Evolutionary conservation across 2,329 filamentous ascomycete species (phyloP).

Genomic region (Cordyceps cateniannulata): DNA sequence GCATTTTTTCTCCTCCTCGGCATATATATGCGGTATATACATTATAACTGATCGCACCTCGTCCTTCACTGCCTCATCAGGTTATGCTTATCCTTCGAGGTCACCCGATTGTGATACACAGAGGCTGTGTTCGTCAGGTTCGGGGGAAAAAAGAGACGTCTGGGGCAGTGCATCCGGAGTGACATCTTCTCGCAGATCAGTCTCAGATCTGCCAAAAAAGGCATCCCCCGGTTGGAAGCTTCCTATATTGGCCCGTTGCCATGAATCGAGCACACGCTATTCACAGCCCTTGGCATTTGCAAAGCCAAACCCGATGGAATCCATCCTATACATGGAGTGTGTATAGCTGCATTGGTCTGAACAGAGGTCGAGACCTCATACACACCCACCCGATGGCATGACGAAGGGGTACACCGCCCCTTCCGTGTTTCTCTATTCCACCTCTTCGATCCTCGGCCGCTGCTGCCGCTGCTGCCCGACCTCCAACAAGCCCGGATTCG

Average conservation of each 20-base stretch:
- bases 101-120: too few species aligned
- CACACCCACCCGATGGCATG: not conserved
- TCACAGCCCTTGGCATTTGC: too few species aligned
- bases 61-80: too few species aligned
- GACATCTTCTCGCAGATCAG: not conserved
- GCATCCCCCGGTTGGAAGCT: not conserved
- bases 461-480: not conserved
- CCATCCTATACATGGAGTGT: too few species aligned
- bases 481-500: not conserved
- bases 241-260: too few species aligned
- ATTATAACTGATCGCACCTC: not conserved
- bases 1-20: not conserved
- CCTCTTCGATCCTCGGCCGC: constrained; percentile 49
- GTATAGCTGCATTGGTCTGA: too few species aligned
- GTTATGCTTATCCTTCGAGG: too few species aligned
- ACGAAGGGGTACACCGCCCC: constrained; percentile 13
- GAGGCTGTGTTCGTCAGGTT: too few species aligned
- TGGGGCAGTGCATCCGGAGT: not conserved
- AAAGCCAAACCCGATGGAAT: too few species aligned
- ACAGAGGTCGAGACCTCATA: too few species aligned
- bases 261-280: not conserved
- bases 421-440: constrained; percentile 49
- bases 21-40: not conserved
- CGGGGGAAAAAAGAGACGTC: too few species aligned
- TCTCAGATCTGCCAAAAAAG: not conserved